Conservation (phyloP, 306 rosid genomes). For the Adenanthera pavonina region DNA sequence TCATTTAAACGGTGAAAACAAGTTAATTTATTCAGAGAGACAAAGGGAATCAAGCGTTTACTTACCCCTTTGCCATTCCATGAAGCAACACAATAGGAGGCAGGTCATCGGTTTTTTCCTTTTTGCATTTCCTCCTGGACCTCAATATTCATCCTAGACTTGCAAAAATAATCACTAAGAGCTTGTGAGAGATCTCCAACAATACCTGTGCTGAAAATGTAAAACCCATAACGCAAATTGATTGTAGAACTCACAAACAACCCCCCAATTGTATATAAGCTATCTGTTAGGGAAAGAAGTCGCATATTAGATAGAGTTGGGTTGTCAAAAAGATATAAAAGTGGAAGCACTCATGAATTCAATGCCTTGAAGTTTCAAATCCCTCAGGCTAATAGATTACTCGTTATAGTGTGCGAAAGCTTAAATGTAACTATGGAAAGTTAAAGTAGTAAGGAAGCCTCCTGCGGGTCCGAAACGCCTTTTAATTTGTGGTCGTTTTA, state of each 20-base stretch:
- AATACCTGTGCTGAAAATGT: conserved; percentile 87
- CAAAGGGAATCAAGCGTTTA: neutral
- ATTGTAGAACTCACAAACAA: conserved; percentile 70
- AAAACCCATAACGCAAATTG: conserved; percentile 83
- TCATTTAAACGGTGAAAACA: neutral
- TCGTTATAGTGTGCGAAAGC: neutral
- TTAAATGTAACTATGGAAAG: neutral
- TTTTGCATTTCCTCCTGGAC: conserved; percentile 29
- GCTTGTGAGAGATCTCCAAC: conserved; percentile 80
- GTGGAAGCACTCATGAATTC: too few species aligned
- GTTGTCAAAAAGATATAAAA: too few species aligned
- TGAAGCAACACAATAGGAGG: conserved; percentile 95
- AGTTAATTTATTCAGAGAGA: conserved; percentile 2
- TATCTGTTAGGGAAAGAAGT: conserved; percentile 21
- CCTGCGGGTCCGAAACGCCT: neutral
- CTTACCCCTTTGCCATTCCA: conserved; percentile 99
- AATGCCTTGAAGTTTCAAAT: conserved; percentile 40
- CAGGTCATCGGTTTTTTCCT: conserved; percentile 31
- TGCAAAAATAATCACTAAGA: conserved; percentile 53
- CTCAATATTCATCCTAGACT: conserved; percentile 42
- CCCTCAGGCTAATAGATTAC: neutral
- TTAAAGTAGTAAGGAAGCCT: neutral
- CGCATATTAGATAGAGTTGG: too few species aligned
- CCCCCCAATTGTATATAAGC: conserved; percentile 61
- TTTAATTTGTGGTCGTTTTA: neutral